Base-by-base conservation (phyloP, 2,329 filamentous ascomycete genomes). In the Pleomassaria siparia region DNA sequence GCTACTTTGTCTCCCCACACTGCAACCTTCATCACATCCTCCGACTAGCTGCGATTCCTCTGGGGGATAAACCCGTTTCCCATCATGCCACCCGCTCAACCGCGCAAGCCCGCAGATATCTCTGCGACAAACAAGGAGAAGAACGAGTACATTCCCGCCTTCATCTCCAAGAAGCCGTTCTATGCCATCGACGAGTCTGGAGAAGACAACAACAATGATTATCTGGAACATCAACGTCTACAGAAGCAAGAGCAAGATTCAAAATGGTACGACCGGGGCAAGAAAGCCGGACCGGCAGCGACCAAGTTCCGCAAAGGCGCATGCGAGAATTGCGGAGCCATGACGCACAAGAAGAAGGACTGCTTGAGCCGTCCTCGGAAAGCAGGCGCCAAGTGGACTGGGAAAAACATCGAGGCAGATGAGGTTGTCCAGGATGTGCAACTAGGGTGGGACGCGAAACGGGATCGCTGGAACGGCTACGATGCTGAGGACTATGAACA, bases 381-480 rank as follows among this genome's bases (percentile, higher is more conserved):
- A 43, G 85, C 87, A 47, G 92, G 94, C 53, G 94, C 94, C 10
- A 91, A 87, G 67, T 96, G 88, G 84, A 95, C 91, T 0, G 94
- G 94, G 18, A 87, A 84, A 64, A 87, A 97, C 66, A 99, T 99
- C 45, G 87, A 96, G 67, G 90, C 92, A 24, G 95, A 99, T 68
- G 91, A 96, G 65, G 75, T 87, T 9, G 77, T 96, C 11, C 87
- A 96, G 66, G 86, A 95, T 46, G 86, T 97, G 13, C 84, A 88
- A 37, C 75, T 97, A 40, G 89, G 91, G 3, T 99, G 92, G 89
- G 95, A 99, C 71, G 94, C 94, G 18, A 99, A 99, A 76, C 82
- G 94, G 59, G 94, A 99, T 75, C 84, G 92, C 35, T 99, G 94
- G 92, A 96, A 96, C 67, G 92, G 92, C n/a, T 99, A 95, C 72